These are phyloP conservation scores for Urostyla sp. DNA, from an alignment of 73 alveolate genomes.

Conservation along the genomic window DNA sequence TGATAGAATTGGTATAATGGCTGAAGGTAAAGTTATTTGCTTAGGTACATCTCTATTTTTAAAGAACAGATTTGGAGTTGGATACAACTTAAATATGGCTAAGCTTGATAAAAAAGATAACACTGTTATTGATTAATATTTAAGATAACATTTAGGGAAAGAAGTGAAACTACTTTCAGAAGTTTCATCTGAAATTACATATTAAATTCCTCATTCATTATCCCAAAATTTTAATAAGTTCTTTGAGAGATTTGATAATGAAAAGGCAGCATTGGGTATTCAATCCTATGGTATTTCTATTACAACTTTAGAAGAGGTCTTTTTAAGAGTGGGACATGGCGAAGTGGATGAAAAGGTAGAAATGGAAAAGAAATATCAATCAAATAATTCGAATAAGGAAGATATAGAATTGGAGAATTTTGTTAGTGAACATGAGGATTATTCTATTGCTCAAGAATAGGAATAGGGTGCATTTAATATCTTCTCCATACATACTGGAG, in stretches of 20 bases:
- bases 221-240: slow-evolving; percentile 60
- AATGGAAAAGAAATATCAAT: slow-evolving; percentile 50
- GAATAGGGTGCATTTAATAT: slow-evolving; percentile 54
- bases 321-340: slow-evolving; percentile 85
- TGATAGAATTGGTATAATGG: slow-evolving; percentile 86
- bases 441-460: slow-evolving; percentile 67
- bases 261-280: slow-evolving; percentile 58
- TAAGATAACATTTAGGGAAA: slow-evolving; percentile 1
- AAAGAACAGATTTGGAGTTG: slow-evolving; percentile 62
- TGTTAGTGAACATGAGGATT: slow-evolving; percentile 67
- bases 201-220: slow-evolving; percentile 64
- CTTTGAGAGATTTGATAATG: slow-evolving; percentile 71
- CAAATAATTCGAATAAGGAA: too few species aligned
- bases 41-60: slow-evolving; percentile 73
- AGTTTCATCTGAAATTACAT: slow-evolving; percentile 63
- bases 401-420: too few species aligned
- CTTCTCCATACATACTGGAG: slow-evolving; percentile 74
- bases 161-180: slow-evolving; percentile 56
- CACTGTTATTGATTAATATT: slow-evolving; percentile 8
- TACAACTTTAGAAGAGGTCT: slow-evolving; percentile 97
- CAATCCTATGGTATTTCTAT: slow-evolving; percentile 91
- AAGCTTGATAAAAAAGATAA: slow-evolving; percentile 64
- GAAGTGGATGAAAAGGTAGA: slow-evolving; percentile 82
- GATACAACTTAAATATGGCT: slow-evolving; percentile 68
- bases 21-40: slow-evolving; percentile 78